These are phyloP conservation scores for Anisodus tanguticus DNA, from an alignment of 257 asterid genomes.

Conservation along the genomic window DNA sequence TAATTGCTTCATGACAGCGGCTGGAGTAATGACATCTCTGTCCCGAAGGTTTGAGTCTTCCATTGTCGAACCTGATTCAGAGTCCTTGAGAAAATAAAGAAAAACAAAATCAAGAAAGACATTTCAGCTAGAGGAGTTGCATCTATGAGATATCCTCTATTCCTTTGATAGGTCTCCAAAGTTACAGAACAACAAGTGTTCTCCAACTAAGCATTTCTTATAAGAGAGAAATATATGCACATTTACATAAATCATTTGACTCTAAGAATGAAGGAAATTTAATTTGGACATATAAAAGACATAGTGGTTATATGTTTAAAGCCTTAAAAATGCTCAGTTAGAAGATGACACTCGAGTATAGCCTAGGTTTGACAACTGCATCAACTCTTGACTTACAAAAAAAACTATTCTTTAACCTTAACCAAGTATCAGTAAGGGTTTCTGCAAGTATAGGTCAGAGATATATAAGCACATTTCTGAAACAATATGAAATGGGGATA, in stretches of 20 bases:
- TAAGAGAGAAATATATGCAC: not conserved
- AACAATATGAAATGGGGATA: slow-evolving; percentile 1
- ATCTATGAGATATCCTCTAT: not conserved
- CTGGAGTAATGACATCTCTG: slow-evolving; percentile 67
- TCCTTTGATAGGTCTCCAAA: slow-evolving; percentile 18
- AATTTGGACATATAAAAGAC: not conserved
- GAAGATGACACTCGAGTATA: not conserved
- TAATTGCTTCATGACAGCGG: slow-evolving; percentile 75
- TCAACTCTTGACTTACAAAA: slow-evolving; percentile 5
- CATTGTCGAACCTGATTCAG: slow-evolving; percentile 46
- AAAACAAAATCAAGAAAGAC: slow-evolving; percentile 33
- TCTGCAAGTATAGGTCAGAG: not conserved
- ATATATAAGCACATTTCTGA: not conserved
- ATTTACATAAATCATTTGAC: not conserved
- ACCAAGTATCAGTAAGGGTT: not conserved
- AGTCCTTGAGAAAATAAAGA: slow-evolving; percentile 55
- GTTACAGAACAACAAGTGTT: not conserved
- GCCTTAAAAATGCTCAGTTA: not conserved
- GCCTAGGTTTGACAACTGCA: not conserved
- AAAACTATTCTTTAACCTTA: not conserved
- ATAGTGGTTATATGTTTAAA: not conserved
- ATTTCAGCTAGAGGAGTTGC: slow-evolving; percentile 29
- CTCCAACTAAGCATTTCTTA: slow-evolving; percentile 25
- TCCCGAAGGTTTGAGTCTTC: slow-evolving; percentile 57
- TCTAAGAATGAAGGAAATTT: not conserved